Base-by-base conservation (phyloP, 148 eudicot genomes). In the Hydrangea macrophylla region DNA sequence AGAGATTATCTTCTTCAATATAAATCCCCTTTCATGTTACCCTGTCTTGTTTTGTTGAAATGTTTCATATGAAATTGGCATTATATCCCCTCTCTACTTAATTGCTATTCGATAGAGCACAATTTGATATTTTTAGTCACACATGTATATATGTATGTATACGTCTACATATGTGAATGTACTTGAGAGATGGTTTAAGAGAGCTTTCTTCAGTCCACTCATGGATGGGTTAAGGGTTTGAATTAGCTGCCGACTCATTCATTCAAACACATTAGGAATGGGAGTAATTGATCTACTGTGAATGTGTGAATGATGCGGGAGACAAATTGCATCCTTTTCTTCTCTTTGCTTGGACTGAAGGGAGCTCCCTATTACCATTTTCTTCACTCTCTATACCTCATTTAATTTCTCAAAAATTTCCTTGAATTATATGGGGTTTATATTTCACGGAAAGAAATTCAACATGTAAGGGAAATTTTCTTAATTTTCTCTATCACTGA, bases 181-280 rank as follows among this genome's bases (percentile, higher is more conserved):
- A 12, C 32, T 1, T 18, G 13, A 23, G 17, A 64, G 68, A 39
- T 13, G 37, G 28, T 58, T 18, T 2, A 57, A 70, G 67, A 12
- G 82, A 79, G 82, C 78, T 79, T 67, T 64, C 78, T 79, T 79
- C 75, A 79, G 82, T 61, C 82, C 82, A 79, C 75, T 68, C 82
- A 75, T 57, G 50, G 82, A 44, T 58, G 54, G 71, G 76, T 22
- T n/a, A 57, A 71, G 75, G 79, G 50, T 60, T 62, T 62, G 64
- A 60, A 74, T 79, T 67, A 66, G 39, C 76, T 79, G 69, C 76
- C 71, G 76, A 67, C 75, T 79, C 82, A 79, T 74, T 79, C 79
- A 75, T 53, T 26, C 82, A 79, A 65, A 61, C 73, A 36, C 70
- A 50, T 36, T 75, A 79, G 75, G 27, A 30, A 1, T 2, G 12